Conservation (phyloP, 2,329 filamentous ascomycete species). For the Colletotrichum orbiculare region DNA sequence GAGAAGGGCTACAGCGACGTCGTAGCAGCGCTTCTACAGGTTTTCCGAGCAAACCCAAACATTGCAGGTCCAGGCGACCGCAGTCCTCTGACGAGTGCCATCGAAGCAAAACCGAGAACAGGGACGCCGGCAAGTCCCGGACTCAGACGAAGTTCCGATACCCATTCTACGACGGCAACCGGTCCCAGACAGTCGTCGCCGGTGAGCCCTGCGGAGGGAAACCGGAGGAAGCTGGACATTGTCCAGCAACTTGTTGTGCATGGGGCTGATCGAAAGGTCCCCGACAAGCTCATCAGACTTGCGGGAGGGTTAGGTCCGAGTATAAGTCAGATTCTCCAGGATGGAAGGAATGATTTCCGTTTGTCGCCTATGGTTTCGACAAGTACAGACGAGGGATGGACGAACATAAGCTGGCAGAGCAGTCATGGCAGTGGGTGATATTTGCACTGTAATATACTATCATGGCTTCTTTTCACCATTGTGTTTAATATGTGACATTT, state of each 20-base stretch:
- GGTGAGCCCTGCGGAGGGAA: background rate
- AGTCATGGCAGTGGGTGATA: no score
- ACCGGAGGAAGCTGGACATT: background rate
- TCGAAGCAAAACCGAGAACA: background rate
- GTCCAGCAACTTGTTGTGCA: background rate
- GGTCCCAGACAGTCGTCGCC: background rate
- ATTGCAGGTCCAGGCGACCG: background rate
- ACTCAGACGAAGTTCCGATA: background rate
- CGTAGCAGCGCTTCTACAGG: background rate
- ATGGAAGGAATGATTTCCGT: no score
- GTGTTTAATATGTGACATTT: no score
- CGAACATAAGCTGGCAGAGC: no score
- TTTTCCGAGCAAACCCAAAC: background rate
- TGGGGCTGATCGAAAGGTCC: background rate
- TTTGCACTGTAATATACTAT: no score
- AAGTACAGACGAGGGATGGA: no score
- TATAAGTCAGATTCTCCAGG: no score
- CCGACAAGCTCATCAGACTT: no score
- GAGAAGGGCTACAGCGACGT: background rate
- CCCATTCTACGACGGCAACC: background rate
- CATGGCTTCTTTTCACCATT: no score
- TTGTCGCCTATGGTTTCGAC: no score
- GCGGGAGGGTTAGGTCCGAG: no score
- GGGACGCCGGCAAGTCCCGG: no score
- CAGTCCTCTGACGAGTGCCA: constrained; percentile 1